Base-by-base conservation (phyloP, 768 basidiomycete species). In the Russula compacta region DNA sequence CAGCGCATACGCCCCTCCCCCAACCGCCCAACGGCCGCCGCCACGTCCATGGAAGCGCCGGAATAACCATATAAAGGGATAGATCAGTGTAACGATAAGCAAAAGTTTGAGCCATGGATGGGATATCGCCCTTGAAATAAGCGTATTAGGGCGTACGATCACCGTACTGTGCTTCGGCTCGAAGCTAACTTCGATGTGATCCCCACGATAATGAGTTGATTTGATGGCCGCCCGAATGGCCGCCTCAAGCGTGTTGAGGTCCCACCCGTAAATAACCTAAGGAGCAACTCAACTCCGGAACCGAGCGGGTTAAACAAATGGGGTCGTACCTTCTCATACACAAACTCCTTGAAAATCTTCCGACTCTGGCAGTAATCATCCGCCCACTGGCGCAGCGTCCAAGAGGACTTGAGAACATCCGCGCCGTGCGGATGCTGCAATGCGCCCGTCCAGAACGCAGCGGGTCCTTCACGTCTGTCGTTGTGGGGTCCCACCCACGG, bases 21-120 rank as follows among this genome's bases (percentile, higher is more conserved):
- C 85, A 7, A 91, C 83, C 65, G 79, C 76, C 90, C 90, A 92
- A 11, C 75, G 73, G 0, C 87, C 91, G 6, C 90, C 90, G 9
- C 89, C 88, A 0, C 73, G 75, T 6, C 75, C 68, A 66, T 85
- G 78, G 71, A 87, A 86, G 4, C 84, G 81, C 69, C 83, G 83
- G 72, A 82, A 90, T 4, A 92, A 72, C 89, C 89, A 92, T 63
- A 92, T 78, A 70, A 90, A 83, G 0, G 89, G 90, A 68, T 83
- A 92, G 60, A 93, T 77, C 60, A 91, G 71, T 12, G 84, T 76
- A 59, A 92, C 74, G 67, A 85, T 83, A 21, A 84, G 77, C 12
- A 92, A 69, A 66, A 87, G 77, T 65, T 83, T 84, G 67, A 92
- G 72, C 83, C 86, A 91, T 63, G 77, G 79, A 65, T 83, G 84